Conservation (phyloP, 2,329 filamentous ascomycete species). For the Neurospora sp. region DNA sequence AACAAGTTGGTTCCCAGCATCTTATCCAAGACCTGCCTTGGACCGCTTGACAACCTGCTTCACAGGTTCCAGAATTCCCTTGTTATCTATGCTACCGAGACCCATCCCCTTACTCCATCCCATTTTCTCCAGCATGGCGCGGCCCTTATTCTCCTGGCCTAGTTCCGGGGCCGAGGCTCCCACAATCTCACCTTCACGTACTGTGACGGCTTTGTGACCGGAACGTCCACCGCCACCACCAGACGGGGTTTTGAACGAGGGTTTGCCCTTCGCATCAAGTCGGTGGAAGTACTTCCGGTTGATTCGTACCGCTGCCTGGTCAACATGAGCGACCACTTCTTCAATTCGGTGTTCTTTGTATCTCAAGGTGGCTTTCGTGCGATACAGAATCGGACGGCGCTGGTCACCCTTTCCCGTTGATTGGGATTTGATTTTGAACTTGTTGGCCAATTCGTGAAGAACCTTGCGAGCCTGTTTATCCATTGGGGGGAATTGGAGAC, state of each 20-base stretch:
- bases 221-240: constrained; percentile 16
- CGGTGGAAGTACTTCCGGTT: constrained; percentile 47
- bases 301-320: constrained; percentile 35
- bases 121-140: constrained; percentile 91
- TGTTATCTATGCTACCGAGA: constrained; percentile 71
- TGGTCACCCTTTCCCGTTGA: constrained; percentile 65
- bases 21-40: constrained; percentile 70
- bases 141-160: constrained; percentile 70
- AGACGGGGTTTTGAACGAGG: constrained; percentile 7
- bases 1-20: constrained; percentile 1
- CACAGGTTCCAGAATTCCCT: constrained; percentile 81
- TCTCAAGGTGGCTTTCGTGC: constrained; percentile 55
- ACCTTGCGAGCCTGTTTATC: constrained; percentile 65
- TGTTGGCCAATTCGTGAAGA: constrained; percentile 69
- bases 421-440: constrained; percentile 72
- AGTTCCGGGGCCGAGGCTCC: constrained; percentile 79
- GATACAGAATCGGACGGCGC: constrained; percentile 68
- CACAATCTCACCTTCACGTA: constrained; percentile 80
- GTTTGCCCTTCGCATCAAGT: constrained; percentile 30
- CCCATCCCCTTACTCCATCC: constrained; percentile 85
- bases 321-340: constrained; percentile 37
- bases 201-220: constrained; percentile 38
- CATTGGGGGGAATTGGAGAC: constrained; percentile 74
- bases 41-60: constrained; percentile 78
- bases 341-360: constrained; percentile 50